Percentiles rank a stretch among this genome's conserved stretches.
These are phyloP conservation scores for Atkinsonella texensis DNA, from an alignment of 2,329 filamentous ascomycete species.

Conservation along the genomic window DNA sequence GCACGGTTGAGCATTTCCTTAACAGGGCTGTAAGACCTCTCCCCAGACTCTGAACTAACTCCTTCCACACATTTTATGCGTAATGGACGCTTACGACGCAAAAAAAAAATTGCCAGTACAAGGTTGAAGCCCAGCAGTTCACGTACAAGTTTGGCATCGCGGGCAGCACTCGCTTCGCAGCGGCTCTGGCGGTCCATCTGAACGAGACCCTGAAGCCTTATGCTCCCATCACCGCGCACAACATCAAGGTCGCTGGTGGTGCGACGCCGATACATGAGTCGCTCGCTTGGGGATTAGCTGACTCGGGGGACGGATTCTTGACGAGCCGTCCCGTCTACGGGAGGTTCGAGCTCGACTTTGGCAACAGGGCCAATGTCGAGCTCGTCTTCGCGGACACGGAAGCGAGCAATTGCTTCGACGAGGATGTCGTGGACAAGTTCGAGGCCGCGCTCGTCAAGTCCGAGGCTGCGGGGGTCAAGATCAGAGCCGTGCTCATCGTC, in stretches of 20 bases:
- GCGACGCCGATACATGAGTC: constrained; percentile 28
- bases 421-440: constrained; percentile 30
- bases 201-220: no score
- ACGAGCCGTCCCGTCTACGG: constrained; percentile 30
- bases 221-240: no score
- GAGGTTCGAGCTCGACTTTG: constrained; percentile 36
- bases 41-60: no score
- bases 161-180: constrained; percentile 22
- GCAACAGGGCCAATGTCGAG: constrained; percentile 26
- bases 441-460: constrained; percentile 28
- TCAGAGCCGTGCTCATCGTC: constrained; percentile 37
- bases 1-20: constrained; percentile 18
- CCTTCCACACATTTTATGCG: not conserved
- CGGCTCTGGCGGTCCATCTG: constrained; percentile 1
- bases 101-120: constrained; percentile 9
- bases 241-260: constrained; percentile 12
- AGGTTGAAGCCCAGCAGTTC: constrained; percentile 18
- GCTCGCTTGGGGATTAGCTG: constrained; percentile 25
- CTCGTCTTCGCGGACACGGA: constrained; percentile 33
- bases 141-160: constrained; percentile 24
- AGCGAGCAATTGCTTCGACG: constrained; percentile 31
- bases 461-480: constrained; percentile 22
- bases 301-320: constrained; percentile 25
- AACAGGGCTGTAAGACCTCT: constrained; percentile 17
- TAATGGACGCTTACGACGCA: not conserved